Evolutionary conservation across 768 basidiomycete species (phyloP), one percentile per base, ranked within the genome.

Genomic region (Fibroporia radiculosa): DNA sequence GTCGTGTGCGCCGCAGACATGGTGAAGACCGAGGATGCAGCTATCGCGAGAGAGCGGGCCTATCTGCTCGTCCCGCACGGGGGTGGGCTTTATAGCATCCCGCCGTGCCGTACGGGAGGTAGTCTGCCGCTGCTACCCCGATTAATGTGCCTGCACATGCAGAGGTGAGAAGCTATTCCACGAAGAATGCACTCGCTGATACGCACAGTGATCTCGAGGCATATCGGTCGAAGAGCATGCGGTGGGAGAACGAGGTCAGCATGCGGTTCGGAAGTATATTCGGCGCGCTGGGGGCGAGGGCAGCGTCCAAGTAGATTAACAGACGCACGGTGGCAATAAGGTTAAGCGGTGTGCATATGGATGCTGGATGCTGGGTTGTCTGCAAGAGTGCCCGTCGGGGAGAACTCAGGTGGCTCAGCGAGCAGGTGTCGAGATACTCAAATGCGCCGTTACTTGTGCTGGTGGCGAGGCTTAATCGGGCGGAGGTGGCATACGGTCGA

Each of bases 1-100:
- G 34, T 26, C 32, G 47, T 27, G 16, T n/a, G 24, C 18, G 22
- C 18, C 25, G 35, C 40, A 28, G 47, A 32, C 52, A 54, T 54
- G 24, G 43, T 34, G 47, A 29, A 13, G 48, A 40, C 42, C 23
- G 44, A 13, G 27, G 42, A 18, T 44, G 37, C 42, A 33, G 44
- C 47, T 16, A 40, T 37, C 36, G 40, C 31, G 25, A 36, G 38
- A 41, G 29, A 41, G 11, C 23, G 31, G 49, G 31, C 47, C 38
- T 40, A n/a, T 45, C 48, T 19, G 1, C 32, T 23, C 41, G 4
- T 7, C 20, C 22, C 37, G 31, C 16, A 16, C 14, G 14, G 33
- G 33, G 16, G 35, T 24, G 24, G 28, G 10, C 20, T 28, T 45
- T 53, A 53, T 53, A 50, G 25, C 27, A 32, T 29, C 7, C 33